Evolutionary conservation across 345 rosid genomes (phyloP), one percentile per base, ranked within the genome.

Genomic region (Salix exigua): DNA sequence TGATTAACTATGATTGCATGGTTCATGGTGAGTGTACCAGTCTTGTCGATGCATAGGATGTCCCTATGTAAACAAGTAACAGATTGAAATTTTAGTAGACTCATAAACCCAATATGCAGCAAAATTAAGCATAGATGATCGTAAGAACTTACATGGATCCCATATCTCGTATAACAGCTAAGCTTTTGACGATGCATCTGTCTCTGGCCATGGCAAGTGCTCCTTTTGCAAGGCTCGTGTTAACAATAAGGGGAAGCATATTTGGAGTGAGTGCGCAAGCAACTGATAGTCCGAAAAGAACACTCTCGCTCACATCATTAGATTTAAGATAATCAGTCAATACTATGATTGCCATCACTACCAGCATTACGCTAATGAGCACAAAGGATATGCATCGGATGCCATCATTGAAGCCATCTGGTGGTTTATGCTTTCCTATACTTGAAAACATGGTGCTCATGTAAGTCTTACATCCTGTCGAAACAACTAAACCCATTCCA

Each of bases 161-260:
- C 95, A 91, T 89, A 55, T 86, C 84, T 63, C 92, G 84, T 37
- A 91, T 86, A 63, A 90, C 87, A 12, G 83, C 81, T 72, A 88
- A 79, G 81, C 95, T 91, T 80, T 89, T 91, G 82, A 91, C 90
- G 9, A 91, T 81, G 13, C 95, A 89, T 81, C 92, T 85, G 73
- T 91, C 95, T 78, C 79, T 83, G n/a, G 95, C 95, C 95, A 91
- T 91, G 37, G 89, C 89, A 42, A 91, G 86, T 51, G 95, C 92
- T 69, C 95, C 95, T 83, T 89, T 89, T 2, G 92, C 95, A 42
- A 91, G 95, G 68, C 92, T 86, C 44, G 91, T 88, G 82, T 89
- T 88, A 35, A 85, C 89, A 46, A 91, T 84, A 48, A 91, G 89
- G 64, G 92, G 95, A 82, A 91, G 92, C 92, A 91, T 91, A 75